Base-by-base conservation (phyloP, 805 yeast species). In the Teunomyces barrocoloradensis region DNA sequence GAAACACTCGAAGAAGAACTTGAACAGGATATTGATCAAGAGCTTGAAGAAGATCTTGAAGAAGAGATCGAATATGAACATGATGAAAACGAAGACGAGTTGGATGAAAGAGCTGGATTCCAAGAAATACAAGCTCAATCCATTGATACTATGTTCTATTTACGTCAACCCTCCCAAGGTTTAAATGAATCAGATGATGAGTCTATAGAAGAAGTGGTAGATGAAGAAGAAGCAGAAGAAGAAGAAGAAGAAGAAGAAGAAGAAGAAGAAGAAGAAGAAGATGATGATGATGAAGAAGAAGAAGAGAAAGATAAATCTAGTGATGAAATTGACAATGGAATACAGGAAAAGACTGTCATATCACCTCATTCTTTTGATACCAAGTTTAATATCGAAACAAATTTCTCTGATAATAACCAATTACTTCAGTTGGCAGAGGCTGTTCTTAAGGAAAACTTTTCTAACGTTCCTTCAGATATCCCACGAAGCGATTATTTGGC, bases 401-500 rank as follows among this genome's bases (percentile, higher is more conserved):
- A 41, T 6, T n/a, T 17, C 29, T 17, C 18, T 20, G 34, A 28
- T 10, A 29, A 28, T 13, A 37, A 37, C 4, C 40, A 37, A n/a
- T 21, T 37, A 7, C 40, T 37, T 21, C 29, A 37, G 25, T 37
- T 37, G 29, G 40, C 40, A 12, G 29, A 37, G 10, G 40, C 40
- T 3, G 40, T 37, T 6, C 37, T 41, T 18, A 29, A 41, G 7
- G 43, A 35, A 3, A 38, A 33, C 9, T 50, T 46, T 15, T 42
- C 38, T 13, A 42, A 39, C 23, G 5, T 7, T 7, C 4, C 29
- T 7, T 23, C 40, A 11, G 40, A 37, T 20, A 23, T 37, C n/a
- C 29, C 40, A n/a, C n/a, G 18, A 20, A 37, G 40, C 40, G 40
- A 37, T 21, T 37, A 37, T 13, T 37, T 37, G 40, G 54, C 57